Percentiles rank a stretch among this genome's conserved stretches.
These are phyloP conservation scores for Paradendryphiella salina DNA, from an alignment of 2,329 filamentous ascomycete genomes.

Conservation along the genomic window DNA sequence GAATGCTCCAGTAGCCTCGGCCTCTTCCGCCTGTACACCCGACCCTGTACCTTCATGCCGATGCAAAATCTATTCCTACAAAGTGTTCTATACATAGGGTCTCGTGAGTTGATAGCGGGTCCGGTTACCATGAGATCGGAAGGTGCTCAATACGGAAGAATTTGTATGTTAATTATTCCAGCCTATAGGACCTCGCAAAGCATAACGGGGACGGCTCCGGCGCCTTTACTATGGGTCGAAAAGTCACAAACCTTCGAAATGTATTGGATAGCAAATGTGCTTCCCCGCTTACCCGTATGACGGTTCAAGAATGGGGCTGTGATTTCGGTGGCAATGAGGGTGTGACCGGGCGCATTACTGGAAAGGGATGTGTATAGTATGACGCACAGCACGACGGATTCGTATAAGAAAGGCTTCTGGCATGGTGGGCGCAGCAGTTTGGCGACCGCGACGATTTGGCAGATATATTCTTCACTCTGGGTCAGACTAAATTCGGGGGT, in stretches of 20 bases:
- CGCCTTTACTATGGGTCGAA: background rate
- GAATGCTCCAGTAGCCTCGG: too few species aligned
- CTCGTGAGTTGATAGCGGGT: background rate
- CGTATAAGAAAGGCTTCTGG: background rate
- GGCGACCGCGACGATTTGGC: constrained; percentile 11
- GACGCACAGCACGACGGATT: background rate
- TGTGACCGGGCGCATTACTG: background rate
- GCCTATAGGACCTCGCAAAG: background rate
- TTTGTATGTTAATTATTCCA: constrained; percentile 3
- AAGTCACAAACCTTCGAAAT: background rate
- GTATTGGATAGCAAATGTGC: background rate
- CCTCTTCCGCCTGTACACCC: too few species aligned
- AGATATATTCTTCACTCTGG: constrained; percentile 12
- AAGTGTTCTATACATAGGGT: background rate
- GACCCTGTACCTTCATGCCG: background rate
- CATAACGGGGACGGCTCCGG: background rate
- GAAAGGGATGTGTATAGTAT: background rate
- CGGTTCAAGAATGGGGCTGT: background rate
- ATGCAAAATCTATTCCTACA: background rate
- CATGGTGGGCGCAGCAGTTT: constrained; percentile 14
- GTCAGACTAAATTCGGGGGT: constrained; percentile 5
- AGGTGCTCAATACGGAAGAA: constrained; percentile 9
- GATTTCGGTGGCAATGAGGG: too few species aligned
- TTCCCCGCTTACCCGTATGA: background rate
- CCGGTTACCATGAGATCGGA: background rate